Evolutionary conservation across 1,284 basidiomycete genomes (phyloP).

Genomic region (Earliella scabrosa): DNA sequence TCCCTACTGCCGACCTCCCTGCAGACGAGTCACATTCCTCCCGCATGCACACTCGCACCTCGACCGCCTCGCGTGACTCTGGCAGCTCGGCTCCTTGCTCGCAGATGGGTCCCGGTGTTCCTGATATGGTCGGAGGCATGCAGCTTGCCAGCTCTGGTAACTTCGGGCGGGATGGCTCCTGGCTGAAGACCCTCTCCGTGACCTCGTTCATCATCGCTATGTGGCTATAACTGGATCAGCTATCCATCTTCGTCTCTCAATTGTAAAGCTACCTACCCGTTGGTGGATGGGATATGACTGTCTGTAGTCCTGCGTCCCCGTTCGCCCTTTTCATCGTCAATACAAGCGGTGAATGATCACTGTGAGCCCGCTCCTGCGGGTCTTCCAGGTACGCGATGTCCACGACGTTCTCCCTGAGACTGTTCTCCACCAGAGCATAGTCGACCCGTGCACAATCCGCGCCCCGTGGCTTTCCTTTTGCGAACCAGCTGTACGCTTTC

Average conservation of each 20-base stretch:
- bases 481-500: constrained; percentile 33
- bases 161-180: neutral
- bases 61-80: neutral
- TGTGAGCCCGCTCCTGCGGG: constrained; percentile 29
- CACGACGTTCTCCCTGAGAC: constrained; percentile 21
- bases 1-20: constrained; percentile 23
- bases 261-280: no score
- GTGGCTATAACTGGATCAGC: constrained; percentile 11
- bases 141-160: constrained; percentile 12
- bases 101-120: constrained; percentile 12
- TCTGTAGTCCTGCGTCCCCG: neutral
- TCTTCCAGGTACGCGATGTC: constrained; percentile 29
- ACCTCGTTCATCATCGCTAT: constrained; percentile 9
- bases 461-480: constrained; percentile 32
- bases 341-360: constrained; percentile 31
- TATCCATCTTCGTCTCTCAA: neutral
- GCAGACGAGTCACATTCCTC: constrained; percentile 9
- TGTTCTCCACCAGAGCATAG: constrained; percentile 30
- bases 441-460: constrained; percentile 31
- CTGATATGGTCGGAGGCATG: constrained; percentile 10
- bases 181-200: constrained; percentile 1
- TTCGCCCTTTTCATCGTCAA: constrained; percentile 25
- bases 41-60: neutral
- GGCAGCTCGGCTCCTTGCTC: constrained; percentile 5
- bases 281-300: no score